phyloP scores from a whole-genome alignment of 148 eudicot genomes.

The Rhododendron vialii region DNA sequence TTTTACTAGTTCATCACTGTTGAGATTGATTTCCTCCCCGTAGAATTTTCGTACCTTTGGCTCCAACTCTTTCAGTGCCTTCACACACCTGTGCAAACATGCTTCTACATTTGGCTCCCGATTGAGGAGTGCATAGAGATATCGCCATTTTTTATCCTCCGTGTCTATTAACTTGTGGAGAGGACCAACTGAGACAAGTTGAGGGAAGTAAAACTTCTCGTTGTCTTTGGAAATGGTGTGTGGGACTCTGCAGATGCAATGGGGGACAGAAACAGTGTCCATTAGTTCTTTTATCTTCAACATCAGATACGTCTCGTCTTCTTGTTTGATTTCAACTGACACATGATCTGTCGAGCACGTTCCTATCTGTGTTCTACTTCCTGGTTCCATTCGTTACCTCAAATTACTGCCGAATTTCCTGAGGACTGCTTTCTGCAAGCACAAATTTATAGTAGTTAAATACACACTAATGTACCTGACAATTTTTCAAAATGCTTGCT shows the following conservation, averaged over 20 bases:
- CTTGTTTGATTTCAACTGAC: constrained; percentile 28
- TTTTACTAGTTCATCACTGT: constrained; percentile 33
- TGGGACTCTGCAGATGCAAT: constrained; percentile 32
- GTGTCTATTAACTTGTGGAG: constrained; percentile 32
- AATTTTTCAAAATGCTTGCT: background rate
- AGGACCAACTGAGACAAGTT: constrained; percentile 54
- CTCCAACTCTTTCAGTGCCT: constrained; percentile 34
- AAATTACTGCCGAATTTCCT: background rate
- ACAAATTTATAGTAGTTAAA: background rate
- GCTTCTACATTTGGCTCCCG: constrained; percentile 23
- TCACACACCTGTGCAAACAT: constrained; percentile 30
- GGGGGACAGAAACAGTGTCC: constrained; percentile 24
- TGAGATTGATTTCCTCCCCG: constrained; percentile 8
- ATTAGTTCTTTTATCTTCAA: constrained; percentile 29
- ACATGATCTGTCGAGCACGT: constrained; percentile 4
- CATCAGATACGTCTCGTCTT: constrained; percentile 12
- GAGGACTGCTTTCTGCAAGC: background rate
- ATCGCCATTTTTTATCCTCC: constrained; percentile 54
- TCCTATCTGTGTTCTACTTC: background rate
- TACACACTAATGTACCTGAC: background rate
- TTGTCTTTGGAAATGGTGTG: constrained; percentile 9
- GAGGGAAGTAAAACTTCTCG: constrained; percentile 27
- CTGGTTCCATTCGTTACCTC: constrained; percentile 17
- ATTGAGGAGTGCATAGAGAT: constrained; percentile 36
- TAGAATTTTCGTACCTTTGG: constrained; percentile 50